phyloP scores from a whole-genome alignment of 2,329 filamentous ascomycete genomes.

The Phialophora expanda region DNA sequence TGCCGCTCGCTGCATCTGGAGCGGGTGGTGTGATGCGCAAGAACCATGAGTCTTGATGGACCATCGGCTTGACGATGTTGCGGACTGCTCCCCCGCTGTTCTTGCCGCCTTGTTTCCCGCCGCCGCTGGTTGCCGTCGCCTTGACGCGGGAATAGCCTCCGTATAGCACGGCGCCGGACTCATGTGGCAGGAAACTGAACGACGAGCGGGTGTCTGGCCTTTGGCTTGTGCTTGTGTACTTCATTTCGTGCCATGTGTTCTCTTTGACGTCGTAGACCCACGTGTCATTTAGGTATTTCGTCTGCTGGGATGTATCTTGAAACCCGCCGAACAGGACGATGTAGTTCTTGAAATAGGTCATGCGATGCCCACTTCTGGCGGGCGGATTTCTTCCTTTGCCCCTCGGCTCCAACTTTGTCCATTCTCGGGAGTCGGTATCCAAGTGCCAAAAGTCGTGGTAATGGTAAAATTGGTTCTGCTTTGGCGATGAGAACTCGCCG shows the following conservation, averaged over 20 bases:
- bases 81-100: conserved; percentile 66
- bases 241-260: conserved; percentile 81
- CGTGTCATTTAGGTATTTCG: conserved; percentile 88
- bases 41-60: conserved; percentile 96
- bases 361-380: conserved; percentile 87
- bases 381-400: conserved; percentile 75
- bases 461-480: conserved; percentile 98
- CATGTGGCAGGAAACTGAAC: conserved; percentile 89
- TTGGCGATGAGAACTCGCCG: conserved; percentile 91
- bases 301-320: conserved; percentile 93
- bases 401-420: conserved; percentile 82
- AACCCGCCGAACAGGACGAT: conserved; percentile 96
- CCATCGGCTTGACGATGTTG: conserved; percentile 80
- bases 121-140: conserved; percentile 64
- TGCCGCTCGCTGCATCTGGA: conserved; percentile 67
- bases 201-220: conserved; percentile 91
- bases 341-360: conserved; percentile 97
- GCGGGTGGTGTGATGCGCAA: conserved; percentile 77
- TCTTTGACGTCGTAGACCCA: conserved; percentile 94
- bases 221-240: conserved; percentile 75
- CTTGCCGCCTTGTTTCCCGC: conserved; percentile 50
- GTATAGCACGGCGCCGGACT: conserved; percentile 85
- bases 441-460: conserved; percentile 98
- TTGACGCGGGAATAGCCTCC: conserved; percentile 95
- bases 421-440: conserved; percentile 82